These are phyloP conservation scores for Micractinium sp. DNA, from an alignment of 139 green algal genomes.

Conservation along the genomic window DNA sequence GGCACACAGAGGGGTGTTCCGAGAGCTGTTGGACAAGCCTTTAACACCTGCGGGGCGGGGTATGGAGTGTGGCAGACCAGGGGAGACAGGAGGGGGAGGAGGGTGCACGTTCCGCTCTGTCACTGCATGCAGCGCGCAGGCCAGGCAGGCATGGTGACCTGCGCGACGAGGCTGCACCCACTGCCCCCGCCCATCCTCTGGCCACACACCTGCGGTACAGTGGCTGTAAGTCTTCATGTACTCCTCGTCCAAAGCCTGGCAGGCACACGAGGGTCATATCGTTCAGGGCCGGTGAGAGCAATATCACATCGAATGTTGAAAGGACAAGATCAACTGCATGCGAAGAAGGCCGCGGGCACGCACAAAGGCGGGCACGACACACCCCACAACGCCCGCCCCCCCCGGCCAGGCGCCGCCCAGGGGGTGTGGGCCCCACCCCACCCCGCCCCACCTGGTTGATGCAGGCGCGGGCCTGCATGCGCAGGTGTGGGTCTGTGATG, in stretches of 20 bases:
- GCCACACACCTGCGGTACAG: constrained; percentile 15
- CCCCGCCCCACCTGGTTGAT: constrained; percentile 19
- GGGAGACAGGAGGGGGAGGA: too few relatives aligned
- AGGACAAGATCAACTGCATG: too few relatives aligned
- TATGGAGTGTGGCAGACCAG: too few relatives aligned
- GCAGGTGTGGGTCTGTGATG: constrained; percentile 33
- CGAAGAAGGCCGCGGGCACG: too few relatives aligned
- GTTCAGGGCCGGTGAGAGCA: background rate
- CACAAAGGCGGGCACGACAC: background rate
- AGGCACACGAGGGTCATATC: background rate
- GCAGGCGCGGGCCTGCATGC: constrained; percentile 35
- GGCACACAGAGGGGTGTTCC: too few relatives aligned
- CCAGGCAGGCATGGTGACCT: background rate
- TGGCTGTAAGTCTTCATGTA: background rate
- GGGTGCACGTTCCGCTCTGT: background rate
- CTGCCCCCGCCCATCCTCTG: background rate
- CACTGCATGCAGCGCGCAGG: background rate
- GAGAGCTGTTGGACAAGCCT: too few relatives aligned
- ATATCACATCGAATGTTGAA: too few relatives aligned
- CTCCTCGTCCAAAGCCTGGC: constrained; percentile 13
- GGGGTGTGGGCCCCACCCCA: background rate
- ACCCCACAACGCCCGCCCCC: too few relatives aligned
- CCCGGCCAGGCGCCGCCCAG: too few relatives aligned
- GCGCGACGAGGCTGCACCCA: background rate
- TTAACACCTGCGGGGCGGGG: too few relatives aligned